phyloP scores from a whole-genome alignment of 768 basidiomycete species.

The Daedalea quercina region DNA sequence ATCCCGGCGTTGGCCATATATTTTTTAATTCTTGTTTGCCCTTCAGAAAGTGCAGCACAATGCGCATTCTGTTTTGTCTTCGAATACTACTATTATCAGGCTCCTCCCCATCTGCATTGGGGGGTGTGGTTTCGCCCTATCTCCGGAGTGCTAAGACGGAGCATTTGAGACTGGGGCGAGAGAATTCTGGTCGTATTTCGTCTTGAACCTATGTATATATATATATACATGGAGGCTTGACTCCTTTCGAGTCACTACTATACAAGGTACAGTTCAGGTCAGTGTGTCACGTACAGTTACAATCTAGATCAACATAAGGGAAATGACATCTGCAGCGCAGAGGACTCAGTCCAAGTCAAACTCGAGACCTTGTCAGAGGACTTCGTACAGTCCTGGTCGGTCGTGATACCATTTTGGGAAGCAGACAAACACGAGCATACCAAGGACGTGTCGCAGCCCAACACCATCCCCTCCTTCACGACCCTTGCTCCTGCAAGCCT shows the following conservation, averaged over 20 bases:
- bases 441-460: not conserved
- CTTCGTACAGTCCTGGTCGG: not conserved
- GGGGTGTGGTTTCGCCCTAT: not conserved
- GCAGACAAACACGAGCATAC: not conserved
- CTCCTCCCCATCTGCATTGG: too few species aligned
- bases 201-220: not conserved
- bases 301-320: not conserved
- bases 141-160: not conserved
- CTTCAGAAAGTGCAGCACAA: too few species aligned
- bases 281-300: not conserved
- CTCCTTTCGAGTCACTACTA: not conserved
- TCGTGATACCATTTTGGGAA: not conserved
- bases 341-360: too few species aligned
- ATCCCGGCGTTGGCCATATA: constrained; percentile 5
- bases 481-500: not conserved
- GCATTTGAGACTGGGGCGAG: not conserved
- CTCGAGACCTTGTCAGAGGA: not conserved
- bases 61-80: not conserved
- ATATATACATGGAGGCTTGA: not conserved
- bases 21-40: not conserved
- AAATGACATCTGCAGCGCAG: not conserved
- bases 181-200: not conserved
- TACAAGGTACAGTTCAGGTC: not conserved
- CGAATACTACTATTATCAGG: too few species aligned
- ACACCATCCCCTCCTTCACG: not conserved